Evolutionary conservation across 345 rosid genomes (phyloP).

Genomic region (Isatis tinctoria): DNA sequence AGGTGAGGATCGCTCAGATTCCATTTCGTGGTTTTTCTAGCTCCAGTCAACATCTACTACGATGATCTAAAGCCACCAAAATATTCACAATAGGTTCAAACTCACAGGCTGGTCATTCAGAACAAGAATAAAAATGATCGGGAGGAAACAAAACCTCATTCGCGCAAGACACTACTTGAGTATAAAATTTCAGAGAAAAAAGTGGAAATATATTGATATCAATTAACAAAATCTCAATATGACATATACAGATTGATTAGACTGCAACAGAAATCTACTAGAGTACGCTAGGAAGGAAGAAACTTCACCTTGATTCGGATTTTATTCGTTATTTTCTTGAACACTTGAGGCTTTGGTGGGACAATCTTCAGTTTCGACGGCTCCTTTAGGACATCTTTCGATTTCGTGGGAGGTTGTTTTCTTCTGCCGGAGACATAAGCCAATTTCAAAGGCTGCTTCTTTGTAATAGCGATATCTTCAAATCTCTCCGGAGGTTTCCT

Average conservation of each 20-base stretch:
- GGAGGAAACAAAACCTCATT: neutral
- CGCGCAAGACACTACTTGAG: neutral
- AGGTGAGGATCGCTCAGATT: no score
- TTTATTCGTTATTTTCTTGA: neutral
- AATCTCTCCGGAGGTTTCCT: neutral
- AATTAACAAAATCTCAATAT: neutral
- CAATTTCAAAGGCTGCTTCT: neutral
- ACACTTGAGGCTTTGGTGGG: neutral
- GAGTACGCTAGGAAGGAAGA: neutral
- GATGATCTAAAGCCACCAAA: no score
- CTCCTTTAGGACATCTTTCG: neutral
- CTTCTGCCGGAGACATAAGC: neutral
- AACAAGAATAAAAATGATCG: no score
- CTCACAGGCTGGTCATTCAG: no score
- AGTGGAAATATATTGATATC: neutral
- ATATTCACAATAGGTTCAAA: no score
- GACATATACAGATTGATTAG: neutral
- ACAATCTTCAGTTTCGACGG: neutral
- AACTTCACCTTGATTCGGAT: neutral
- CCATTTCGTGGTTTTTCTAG: no score
- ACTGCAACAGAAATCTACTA: neutral
- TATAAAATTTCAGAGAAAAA: neutral
- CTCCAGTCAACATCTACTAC: no score
- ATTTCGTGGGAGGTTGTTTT: neutral
- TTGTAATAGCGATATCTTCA: neutral